A percentile compares a stretch with the other conserved stretches of the same genome.
phyloP scores from a whole-genome alignment of 345 rosid genomes.

The Aethionema arabicum region DNA sequence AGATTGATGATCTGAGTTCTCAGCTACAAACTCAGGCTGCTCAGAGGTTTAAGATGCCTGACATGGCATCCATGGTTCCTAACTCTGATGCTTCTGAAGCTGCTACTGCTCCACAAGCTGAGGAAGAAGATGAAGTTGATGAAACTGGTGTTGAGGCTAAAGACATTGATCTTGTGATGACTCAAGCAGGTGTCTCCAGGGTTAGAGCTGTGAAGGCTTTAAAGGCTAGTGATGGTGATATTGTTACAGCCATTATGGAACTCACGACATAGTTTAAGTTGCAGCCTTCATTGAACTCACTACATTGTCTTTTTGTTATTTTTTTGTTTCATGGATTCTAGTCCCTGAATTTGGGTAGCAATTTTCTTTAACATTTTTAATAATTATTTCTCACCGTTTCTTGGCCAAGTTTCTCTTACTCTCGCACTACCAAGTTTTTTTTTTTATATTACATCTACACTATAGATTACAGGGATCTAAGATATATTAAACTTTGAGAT shows the following conservation, averaged over 20 bases:
- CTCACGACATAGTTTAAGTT: slow-evolving; percentile 48
- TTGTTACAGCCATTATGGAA: slow-evolving; percentile 85
- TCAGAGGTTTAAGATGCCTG: slow-evolving; percentile 80
- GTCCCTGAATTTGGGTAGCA: neutral
- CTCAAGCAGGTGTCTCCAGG: slow-evolving; percentile 73
- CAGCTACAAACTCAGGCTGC: slow-evolving; percentile 88
- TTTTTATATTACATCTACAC: no score
- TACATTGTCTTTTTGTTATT: neutral
- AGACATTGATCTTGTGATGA: slow-evolving; percentile 82
- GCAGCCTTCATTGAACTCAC: neutral
- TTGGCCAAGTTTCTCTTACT: neutral
- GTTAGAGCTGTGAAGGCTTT: slow-evolving; percentile 78
- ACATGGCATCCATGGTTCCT: slow-evolving; percentile 53
- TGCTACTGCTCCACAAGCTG: slow-evolving; percentile 43
- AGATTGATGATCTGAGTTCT: slow-evolving; percentile 82
- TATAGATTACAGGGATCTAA: no score
- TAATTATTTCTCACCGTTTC: neutral
- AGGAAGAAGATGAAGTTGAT: slow-evolving; percentile 70
- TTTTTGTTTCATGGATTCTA: slow-evolving; percentile 1
- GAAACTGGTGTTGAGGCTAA: slow-evolving; percentile 64
- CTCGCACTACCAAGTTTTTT: neutral
- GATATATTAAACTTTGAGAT: no score
- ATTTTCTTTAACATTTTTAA: neutral
- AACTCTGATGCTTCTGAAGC: slow-evolving; percentile 50
- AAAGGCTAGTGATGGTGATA: slow-evolving; percentile 65